Conservation (phyloP, 768 basidiomycete genomes). For the Termitomyces bulborhizus region DNA sequence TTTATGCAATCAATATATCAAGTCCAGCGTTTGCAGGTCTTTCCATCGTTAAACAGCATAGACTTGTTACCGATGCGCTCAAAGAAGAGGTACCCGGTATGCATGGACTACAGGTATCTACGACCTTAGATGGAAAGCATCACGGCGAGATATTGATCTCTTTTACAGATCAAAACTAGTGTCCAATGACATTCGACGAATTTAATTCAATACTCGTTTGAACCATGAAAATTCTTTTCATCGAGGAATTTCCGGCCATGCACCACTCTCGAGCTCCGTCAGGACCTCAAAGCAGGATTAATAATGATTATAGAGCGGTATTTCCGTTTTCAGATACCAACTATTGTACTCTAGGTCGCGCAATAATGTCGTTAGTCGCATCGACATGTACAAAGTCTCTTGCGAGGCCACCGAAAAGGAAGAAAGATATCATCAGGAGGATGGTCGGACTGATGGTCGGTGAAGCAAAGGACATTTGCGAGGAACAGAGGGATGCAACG, state of each 20-base stretch:
- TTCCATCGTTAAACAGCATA: constrained; percentile 88
- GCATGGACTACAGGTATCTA: constrained; percentile 86
- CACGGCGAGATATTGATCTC: neutral
- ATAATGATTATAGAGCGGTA: neutral
- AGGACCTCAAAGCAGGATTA: neutral
- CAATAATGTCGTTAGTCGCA: neutral
- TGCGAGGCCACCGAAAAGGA: neutral
- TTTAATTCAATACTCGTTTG: neutral
- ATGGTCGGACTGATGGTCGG: too few species aligned
- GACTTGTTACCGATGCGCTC: constrained; percentile 76
- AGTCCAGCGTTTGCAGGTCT: constrained; percentile 84
- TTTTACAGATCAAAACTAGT: constrained; percentile 10
- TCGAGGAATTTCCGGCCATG: neutral
- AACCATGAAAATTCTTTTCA: neutral
- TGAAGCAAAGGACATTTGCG: too few species aligned
- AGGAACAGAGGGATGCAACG: too few species aligned
- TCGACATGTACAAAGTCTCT: neutral
- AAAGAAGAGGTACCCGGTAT: constrained; percentile 88
- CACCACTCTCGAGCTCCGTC: neutral
- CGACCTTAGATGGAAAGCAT: neutral
- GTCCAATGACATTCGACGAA: constrained; percentile 1
- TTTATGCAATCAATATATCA: constrained; percentile 88
- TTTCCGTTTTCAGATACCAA: neutral
- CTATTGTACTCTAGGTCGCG: neutral
- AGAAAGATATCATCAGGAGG: too few species aligned